Base-by-base conservation (phyloP, 176 grass and related monocot genomes). In the Tuctoria greenei region DNA sequence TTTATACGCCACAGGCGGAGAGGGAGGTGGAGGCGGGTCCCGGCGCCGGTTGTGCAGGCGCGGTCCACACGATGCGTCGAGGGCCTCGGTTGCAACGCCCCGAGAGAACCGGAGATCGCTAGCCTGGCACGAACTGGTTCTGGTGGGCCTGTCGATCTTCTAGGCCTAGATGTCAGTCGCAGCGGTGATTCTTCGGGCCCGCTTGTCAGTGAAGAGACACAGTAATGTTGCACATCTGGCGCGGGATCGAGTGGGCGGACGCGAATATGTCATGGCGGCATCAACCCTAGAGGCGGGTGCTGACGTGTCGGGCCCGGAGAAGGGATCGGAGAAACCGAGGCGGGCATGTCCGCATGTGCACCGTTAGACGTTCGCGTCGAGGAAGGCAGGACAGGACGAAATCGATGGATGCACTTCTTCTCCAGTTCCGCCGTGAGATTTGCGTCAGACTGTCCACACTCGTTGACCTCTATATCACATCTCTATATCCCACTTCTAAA, bases 41-140 rank as follows among this genome's bases (percentile, higher is more conserved):
- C 5, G 18, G 38, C 15, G 45, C 62, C 75, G 56, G 75, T 61
- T 67, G 52, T 65, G 20, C 15, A 13, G 55, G 67, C 62, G 62
- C 75, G 74, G 80, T 79, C 74, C 54, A 79, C 70, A 61, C 86
- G 54, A 88, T 74, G 69, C 75, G 35, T 15, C 18, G 25, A 16
- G 18, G 54, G 55, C 86, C 81, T 88, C 81, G 76, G 76, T 80
- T 88, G 55, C 70, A 74, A 69, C 86, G 86, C 86, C 86, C 81
- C 69, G 13, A 45, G 57, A 70, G 37, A 64, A 1, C 8, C 72
- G 84, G 71, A 86, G 83, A 0, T 34, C 20, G 83, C 4, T 34
- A 26, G 85, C 41, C 60, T 76, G 67, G 54, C 36, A 39, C 4
- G 39, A 49, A 17, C 59, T 23, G n/a, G 67, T 23, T 8, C 14